Conservation (phyloP, 371 early-diverging fungal species). For the Mucor velutinosus region DNA sequence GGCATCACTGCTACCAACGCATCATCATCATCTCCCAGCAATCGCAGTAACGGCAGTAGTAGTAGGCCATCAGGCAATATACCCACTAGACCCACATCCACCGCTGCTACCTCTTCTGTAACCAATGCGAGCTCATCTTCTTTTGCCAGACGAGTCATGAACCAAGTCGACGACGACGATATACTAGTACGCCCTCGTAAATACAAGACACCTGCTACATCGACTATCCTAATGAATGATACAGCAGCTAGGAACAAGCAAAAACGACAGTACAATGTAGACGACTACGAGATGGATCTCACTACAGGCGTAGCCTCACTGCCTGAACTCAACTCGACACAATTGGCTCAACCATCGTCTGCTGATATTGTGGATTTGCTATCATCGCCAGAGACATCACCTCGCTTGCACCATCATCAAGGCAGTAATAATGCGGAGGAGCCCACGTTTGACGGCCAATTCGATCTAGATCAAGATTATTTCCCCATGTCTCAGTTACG, state of each 20-base stretch:
- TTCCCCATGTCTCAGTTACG: constrained; percentile 18
- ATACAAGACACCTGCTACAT: neutral
- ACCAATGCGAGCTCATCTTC: neutral
- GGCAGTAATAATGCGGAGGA: neutral
- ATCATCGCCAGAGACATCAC: constrained; percentile 17
- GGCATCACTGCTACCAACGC: neutral
- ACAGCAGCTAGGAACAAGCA: neutral
- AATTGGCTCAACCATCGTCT: neutral
- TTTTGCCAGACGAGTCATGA: constrained; percentile 6
- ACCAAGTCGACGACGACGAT: neutral
- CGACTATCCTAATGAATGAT: neutral
- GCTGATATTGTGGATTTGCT: constrained; percentile 10
- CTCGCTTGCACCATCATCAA: neutral
- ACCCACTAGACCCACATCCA: neutral
- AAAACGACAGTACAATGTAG: constrained; percentile 5
- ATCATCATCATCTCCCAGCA: neutral
- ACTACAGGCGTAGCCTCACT: neutral
- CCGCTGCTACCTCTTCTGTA: neutral
- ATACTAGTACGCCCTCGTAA: neutral
- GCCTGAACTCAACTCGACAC: neutral
- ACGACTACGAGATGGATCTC: constrained; percentile 8
- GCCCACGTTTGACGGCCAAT: neutral
- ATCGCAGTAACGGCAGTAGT: neutral
- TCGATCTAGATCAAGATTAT: constrained; percentile 9
- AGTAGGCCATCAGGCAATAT: neutral